A percentile compares a stretch with the other conserved stretches of the same genome.
Evolutionary conservation across 345 rosid species (phyloP).

Genomic region (Hypericum androsaemum): DNA sequence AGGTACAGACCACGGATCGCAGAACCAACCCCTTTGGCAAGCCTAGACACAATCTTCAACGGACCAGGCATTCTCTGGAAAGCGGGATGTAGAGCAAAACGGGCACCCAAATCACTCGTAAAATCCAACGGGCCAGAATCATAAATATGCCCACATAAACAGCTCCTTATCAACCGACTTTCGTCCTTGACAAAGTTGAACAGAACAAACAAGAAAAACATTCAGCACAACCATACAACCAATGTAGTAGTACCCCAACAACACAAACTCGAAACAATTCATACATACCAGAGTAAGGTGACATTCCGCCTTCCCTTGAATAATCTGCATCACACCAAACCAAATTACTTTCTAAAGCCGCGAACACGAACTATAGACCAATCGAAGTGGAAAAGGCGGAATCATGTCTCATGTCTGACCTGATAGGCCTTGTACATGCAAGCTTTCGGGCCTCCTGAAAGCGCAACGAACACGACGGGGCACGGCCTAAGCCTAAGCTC

Average conservation of each 20-base stretch:
- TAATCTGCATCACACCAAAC: conserved; percentile 34
- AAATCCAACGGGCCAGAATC: conserved; percentile 89
- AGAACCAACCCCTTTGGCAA: conserved; percentile 66
- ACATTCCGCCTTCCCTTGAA: conserved; percentile 47
- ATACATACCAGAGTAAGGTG: conserved; percentile 45
- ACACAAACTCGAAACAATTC: conserved; percentile 1
- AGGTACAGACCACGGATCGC: conserved; percentile 75
- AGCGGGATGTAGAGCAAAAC: conserved; percentile 52
- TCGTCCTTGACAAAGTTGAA: conserved; percentile 42
- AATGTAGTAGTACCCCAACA: background rate
- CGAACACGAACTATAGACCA: background rate
- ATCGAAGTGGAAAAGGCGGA: background rate
- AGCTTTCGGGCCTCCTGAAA: conserved; percentile 88
- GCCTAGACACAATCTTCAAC: conserved; percentile 60
- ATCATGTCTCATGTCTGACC: conserved; percentile 24
- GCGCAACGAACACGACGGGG: conserved; percentile 66
- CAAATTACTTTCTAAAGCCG: conserved; percentile 5
- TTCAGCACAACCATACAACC: conserved; percentile 3
- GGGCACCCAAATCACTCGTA: conserved; percentile 65
- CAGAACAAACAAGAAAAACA: conserved; percentile 1
- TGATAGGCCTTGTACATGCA: conserved; percentile 84
- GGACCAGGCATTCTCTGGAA: conserved; percentile 66
- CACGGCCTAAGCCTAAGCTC: conserved; percentile 51
- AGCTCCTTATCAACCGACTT: conserved; percentile 53
- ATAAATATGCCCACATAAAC: conserved; percentile 76